Base-by-base conservation (phyloP, 108 stramenopile species). In the Cylindrotheca closterium region DNA sequence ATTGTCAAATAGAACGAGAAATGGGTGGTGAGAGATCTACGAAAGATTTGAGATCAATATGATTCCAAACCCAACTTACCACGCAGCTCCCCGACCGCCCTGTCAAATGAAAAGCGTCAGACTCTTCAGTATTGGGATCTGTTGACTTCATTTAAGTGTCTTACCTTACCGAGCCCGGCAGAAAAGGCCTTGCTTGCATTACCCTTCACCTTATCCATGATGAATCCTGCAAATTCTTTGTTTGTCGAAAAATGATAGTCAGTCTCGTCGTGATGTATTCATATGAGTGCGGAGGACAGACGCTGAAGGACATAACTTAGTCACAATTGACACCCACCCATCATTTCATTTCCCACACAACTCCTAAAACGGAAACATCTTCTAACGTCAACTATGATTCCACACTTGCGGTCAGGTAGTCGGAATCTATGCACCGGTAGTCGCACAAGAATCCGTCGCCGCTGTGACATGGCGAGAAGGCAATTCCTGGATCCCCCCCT, bases 111-210 rank as follows among this genome's bases (percentile, higher is more conserved):
- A n/a, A 15, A 63, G 59, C n/a, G n/a, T n/a, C n/a, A n/a, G n/a
- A n/a, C n/a, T n/a, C n/a, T n/a, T n/a, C n/a, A n/a, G n/a, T n/a
- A 52, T 30, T 34, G 51, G 30, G 15, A 52, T 22, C 1, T 22
- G 24, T 15, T 26, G 51, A 52, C 26, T 4, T 52, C 4, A 21
- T 15, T 15, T 5, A 23, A 5, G 4, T 22, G 3, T 58, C 61
- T 15, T 60, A 78, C 77, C 67, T 68, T 78, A 56, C 77, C 77
- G 21, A 78, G 62, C 29, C 67, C 67, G 34, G 70, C 71, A 3
- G 70, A 66, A 50, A 78, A 78, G 4, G 51, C 19, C 24, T 71
- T 72, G 67, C 57, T 71, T 7, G 59, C 37, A 45, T 62, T 62
- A 37, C 34, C 31, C 27, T 67, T 67, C 17, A 61, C 31, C 23